Percentiles rank a stretch among this genome's conserved stretches.
phyloP scores from a whole-genome alignment of 164 flowering plant species.

The Tetracentron sinense region DNA sequence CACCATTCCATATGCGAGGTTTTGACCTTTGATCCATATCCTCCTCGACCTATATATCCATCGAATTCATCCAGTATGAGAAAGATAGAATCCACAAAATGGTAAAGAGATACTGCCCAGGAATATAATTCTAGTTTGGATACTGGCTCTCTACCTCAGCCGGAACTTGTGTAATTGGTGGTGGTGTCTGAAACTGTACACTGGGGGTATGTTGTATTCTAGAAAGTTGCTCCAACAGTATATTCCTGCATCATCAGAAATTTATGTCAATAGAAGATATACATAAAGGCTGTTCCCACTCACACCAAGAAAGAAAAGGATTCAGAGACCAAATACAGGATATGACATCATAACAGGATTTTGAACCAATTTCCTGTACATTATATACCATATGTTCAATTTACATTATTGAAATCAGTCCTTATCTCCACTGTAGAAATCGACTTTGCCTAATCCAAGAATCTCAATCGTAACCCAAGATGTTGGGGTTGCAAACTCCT shows the following conservation, averaged over 20 bases:
- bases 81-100: conserved; percentile 1
- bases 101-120: neutral
- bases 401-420: too few relatives aligned
- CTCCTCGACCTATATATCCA: conserved; percentile 57
- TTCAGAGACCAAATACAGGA: neutral
- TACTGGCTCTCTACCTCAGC: conserved; percentile 49
- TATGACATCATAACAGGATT: neutral
- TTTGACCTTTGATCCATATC: conserved; percentile 60
- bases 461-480: too few relatives aligned
- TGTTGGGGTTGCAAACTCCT: too few relatives aligned
- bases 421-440: too few relatives aligned
- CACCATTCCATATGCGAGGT: conserved; percentile 76
- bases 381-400: too few relatives aligned
- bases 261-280: neutral
- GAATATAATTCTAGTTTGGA: neutral
- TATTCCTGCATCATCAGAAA: conserved; percentile 39
- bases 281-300: neutral
- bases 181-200: conserved; percentile 70
- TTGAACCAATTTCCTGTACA: too few relatives aligned
- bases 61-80: conserved; percentile 1
- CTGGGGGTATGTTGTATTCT: conserved; percentile 75
- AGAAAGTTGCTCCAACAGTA: conserved; percentile 73
- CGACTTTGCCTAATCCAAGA: too few relatives aligned
- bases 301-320: neutral
- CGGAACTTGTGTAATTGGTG: conserved; percentile 52